Base-by-base conservation (phyloP, 1,284 basidiomycete genomes). In the Porogramme epimiltina region DNA sequence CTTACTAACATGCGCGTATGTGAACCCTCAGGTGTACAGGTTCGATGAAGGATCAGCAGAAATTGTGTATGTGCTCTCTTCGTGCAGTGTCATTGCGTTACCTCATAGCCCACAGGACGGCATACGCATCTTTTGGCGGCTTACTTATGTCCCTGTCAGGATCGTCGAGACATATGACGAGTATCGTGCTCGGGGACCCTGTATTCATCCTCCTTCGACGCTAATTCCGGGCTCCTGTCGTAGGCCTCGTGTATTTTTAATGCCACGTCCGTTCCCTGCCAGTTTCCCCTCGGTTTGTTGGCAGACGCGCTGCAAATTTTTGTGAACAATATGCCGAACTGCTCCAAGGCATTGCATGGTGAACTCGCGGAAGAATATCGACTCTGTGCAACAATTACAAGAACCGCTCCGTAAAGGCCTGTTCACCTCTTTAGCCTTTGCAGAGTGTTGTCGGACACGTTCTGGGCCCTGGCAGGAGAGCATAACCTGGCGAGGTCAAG, bases 121-220 rank as follows among this genome's bases (percentile, higher is more conserved):
- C 90, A 26, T 99, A 98, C 68, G 89, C 89, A 42, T 98, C 94
- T 3, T 99, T 97, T 61, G 96, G 96, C 40, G 96, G 96, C n/a
- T 79, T 99, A 24, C 79, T 99, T 43, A 91, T 99, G 87, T 95
- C 96, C 2, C 75, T 99, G 52, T 90, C 93, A 41, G 96, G 96
- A 4, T 92, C 88, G 38, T 96, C 89, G 74, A 84, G 97, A 56
- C 95, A 98, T 76, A 83, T 98, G 80, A 89, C 92, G 44, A 87
- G 84, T 66, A 86, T 99, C 54, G 93, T 96, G 18, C 84, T 98
- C 23, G 95, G 95, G 23, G 92, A 96, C 66, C 91, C 95, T 58
- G 82, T 98, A 53, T 98, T 94, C 73, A 77, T 98, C 46, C 79
- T 98, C 38, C 81, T 98, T 72, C 82, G 95, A 62, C 89, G 86